Evolutionary conservation across 2,329 filamentous ascomycete genomes (phyloP), one percentile per base, ranked within the genome.

Genomic region (Chaetomiaceae sp.): DNA sequence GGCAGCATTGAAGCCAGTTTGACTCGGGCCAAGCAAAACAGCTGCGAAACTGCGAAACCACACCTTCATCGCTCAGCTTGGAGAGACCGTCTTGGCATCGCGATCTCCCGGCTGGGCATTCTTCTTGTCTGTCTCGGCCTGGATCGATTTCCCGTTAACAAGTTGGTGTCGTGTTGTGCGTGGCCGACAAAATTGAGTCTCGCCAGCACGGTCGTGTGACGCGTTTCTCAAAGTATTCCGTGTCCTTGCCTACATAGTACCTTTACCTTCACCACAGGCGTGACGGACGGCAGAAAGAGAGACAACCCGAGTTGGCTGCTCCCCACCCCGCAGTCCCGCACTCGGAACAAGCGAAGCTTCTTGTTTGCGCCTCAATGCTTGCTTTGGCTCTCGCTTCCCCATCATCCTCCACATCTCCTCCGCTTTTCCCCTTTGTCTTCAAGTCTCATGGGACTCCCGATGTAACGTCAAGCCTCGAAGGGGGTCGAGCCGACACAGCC

Each of bases 101-200:
- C 57, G 59, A 60, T 61, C 58, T 60, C 55, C 55, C 58, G 59
- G 54, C 59, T 60, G 55, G 59, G 58, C 58, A 44, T 50, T 53
- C 42, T 48, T 27, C 49, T 39, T 40, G 39, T 48, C 53, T 37
- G 47, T 50, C 46, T 50, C 43, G 50, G 39, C 16, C 43, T 38
- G 40, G 13, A 38, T 44, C 39, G 44, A 52, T 40, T 17, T n/a
- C 30, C 20, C 19, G n/a, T n/a, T n/a, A n/a, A n/a, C n/a, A n/a
- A n/a, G n/a, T n/a, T n/a, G n/a, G n/a, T n/a, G n/a, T n/a, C n/a
- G n/a, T n/a, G 25, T 35, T 30, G 43, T 40, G 25, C 27, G 38
- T 42, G 39, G 40, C 5, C 44, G 23, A 19, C 23, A 43, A 45
- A 27, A 44, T 35, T 10, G 34, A 37, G 35, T 31, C 27, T 38